A percentile compares a stretch with the other conserved stretches of the same genome.
Conservation (phyloP, 345 rosid genomes). For the Rhodomyrtus tomentosa region DNA sequence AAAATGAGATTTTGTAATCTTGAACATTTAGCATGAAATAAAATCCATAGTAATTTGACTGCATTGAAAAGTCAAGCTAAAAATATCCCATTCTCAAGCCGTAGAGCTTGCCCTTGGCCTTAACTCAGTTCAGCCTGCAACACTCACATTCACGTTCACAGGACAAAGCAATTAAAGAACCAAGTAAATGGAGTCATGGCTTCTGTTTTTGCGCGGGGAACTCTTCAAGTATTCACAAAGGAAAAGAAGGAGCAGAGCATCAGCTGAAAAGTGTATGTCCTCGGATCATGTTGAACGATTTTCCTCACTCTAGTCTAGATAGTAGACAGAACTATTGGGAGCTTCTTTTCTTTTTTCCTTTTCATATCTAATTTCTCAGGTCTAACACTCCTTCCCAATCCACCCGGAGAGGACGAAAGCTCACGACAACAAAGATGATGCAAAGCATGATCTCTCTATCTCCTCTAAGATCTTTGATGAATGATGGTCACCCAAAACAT, state of each 20-base stretch:
- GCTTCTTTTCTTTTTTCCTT: neutral
- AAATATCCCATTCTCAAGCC: neutral
- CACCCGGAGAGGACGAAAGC: neutral
- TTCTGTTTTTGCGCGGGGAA: neutral
- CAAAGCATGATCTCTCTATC: constrained; percentile 3
- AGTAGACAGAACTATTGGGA: neutral
- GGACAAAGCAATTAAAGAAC: constrained; percentile 2
- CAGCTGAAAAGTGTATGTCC: neutral
- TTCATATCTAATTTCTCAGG: neutral
- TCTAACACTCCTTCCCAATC: neutral
- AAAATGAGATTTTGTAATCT: neutral
- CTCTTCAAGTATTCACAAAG: neutral
- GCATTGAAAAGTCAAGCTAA: neutral
- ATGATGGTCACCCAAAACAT: constrained; percentile 10
- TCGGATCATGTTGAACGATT: constrained; percentile 2
- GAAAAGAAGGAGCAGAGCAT: neutral
- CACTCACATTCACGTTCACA: neutral
- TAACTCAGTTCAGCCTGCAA: neutral
- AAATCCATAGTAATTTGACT: neutral
- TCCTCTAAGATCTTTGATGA: constrained; percentile 15
- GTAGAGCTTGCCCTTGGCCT: neutral
- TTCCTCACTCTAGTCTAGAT: neutral
- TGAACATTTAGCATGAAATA: neutral
- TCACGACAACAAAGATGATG: neutral
- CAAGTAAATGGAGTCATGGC: neutral